phyloP scores from a whole-genome alignment of 106 monocot species.

The Dioscorea alata region DNA sequence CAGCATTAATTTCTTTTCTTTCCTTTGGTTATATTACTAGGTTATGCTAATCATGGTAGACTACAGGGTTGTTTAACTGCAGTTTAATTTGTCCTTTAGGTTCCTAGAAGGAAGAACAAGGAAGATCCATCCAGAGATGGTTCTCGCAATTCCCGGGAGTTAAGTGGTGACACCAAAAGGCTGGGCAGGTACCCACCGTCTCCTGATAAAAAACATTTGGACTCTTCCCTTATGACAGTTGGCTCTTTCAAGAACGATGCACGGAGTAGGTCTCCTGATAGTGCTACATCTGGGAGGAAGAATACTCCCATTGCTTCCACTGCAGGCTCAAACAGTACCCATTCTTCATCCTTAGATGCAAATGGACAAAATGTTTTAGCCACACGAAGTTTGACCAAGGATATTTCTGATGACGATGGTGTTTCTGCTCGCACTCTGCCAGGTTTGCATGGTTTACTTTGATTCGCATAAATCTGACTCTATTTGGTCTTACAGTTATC shows the following conservation, averaged over 20 bases:
- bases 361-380: slow-evolving; percentile 20
- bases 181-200: slow-evolving; percentile 17
- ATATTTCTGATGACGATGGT: slow-evolving; percentile 28
- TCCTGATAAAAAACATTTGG: slow-evolving; percentile 30
- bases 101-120: slow-evolving; percentile 64
- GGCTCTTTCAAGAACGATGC: slow-evolving; percentile 37
- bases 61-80: neutral
- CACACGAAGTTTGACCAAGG: slow-evolving; percentile 19
- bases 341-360: slow-evolving; percentile 20
- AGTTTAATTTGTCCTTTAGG: slow-evolving; percentile 26
- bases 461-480: too few relatives aligned
- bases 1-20: neutral
- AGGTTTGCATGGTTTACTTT: slow-evolving; percentile 23
- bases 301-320: slow-evolving; percentile 14
- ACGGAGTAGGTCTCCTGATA: slow-evolving; percentile 24
- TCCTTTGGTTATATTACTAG: neutral
- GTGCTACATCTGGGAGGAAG: slow-evolving; percentile 23
- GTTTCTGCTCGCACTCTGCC: slow-evolving; percentile 44
- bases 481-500: too few relatives aligned
- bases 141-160: slow-evolving; percentile 32
- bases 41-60: neutral
- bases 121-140: slow-evolving; percentile 50
- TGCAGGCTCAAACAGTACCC: slow-evolving; percentile 17
- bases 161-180: slow-evolving; percentile 37
- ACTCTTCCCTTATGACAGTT: slow-evolving; percentile 13